Evolutionary conservation across 257 asterid genomes (phyloP).

Genomic region (Primulina tabacum): DNA sequence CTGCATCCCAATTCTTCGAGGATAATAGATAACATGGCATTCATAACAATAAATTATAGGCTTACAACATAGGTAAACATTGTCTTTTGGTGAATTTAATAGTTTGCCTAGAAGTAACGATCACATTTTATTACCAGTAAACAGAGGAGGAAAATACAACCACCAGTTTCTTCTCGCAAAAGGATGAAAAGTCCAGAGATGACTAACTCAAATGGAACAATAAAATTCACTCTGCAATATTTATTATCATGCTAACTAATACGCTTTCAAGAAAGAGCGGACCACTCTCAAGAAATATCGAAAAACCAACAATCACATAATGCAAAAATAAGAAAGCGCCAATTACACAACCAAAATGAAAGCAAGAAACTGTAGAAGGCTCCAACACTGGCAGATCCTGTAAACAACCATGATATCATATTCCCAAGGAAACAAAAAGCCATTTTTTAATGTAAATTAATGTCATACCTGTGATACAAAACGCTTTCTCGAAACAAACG

Average conservation of each 20-base stretch:
- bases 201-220: slow-evolving; percentile 19
- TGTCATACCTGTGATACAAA: slow-evolving; percentile 39
- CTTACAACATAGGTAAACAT: slow-evolving; percentile 9
- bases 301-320: slow-evolving; percentile 12
- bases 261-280: slow-evolving; percentile 16
- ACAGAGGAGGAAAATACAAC: slow-evolving; percentile 25
- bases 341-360: slow-evolving; percentile 9
- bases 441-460: slow-evolving; percentile 18
- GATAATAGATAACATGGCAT: slow-evolving; percentile 10
- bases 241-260: not conserved
- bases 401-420: slow-evolving; percentile 24
- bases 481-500: slow-evolving; percentile 23
- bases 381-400: slow-evolving; percentile 44
- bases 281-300: slow-evolving; percentile 26
- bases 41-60: slow-evolving; percentile 14
- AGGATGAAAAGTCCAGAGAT: slow-evolving; percentile 27
- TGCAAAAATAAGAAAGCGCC: slow-evolving; percentile 2
- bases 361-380: slow-evolving; percentile 12
- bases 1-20: slow-evolving; percentile 8
- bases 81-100: slow-evolving; percentile 15
- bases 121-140: slow-evolving; percentile 29
- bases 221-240: slow-evolving; percentile 16
- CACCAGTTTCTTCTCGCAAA: slow-evolving; percentile 26
- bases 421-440: not conserved
- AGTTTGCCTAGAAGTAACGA: slow-evolving; percentile 21